Evolutionary conservation across 805 yeast species (phyloP).

Genomic region (Kodamaea restingae): DNA sequence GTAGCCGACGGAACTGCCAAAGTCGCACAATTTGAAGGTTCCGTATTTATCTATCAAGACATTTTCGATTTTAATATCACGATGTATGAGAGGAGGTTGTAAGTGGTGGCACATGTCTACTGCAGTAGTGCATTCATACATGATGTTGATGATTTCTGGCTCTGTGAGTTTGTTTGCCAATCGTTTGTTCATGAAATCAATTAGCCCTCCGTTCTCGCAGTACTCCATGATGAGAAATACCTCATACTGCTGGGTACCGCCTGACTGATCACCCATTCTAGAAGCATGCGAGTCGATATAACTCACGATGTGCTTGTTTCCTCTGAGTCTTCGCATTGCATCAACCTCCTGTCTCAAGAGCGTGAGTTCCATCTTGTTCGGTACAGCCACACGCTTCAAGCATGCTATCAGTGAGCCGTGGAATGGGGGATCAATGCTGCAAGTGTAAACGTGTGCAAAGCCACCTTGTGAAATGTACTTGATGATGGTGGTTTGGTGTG

Average conservation of each 20-base stretch:
- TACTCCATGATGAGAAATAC: conserved; percentile 79
- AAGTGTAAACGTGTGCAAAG: conserved; percentile 91
- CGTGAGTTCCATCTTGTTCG: conserved; percentile 79
- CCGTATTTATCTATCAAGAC: conserved; percentile 59
- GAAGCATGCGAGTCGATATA: conserved; percentile 96
- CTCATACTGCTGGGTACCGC: conserved; percentile 54
- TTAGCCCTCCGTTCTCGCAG: conserved; percentile 69
- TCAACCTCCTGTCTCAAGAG: conserved; percentile 91
- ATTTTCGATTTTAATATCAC: conserved; percentile 82
- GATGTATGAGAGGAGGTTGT: conserved; percentile 65
- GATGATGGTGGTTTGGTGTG: conserved; percentile 65
- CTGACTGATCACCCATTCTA: conserved; percentile 36
- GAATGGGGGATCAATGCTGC: conserved; percentile 59
- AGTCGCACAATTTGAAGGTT: conserved; percentile 70
- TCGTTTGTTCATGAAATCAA: conserved; percentile 76
- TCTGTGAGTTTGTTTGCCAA: conserved; percentile 64
- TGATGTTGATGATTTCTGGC: conserved; percentile 60
- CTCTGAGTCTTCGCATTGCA: conserved; percentile 87
- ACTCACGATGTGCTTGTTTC: conserved; percentile 75
- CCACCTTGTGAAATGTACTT: conserved; percentile 87
- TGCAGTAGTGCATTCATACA: conserved; percentile 68
- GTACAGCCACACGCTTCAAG: conserved; percentile 91
- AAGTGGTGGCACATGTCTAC: conserved; percentile 76
- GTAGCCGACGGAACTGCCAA: conserved; percentile 72
- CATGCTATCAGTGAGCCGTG: conserved; percentile 62